A percentile compares a stretch with the other conserved stretches of the same genome.
Evolutionary conservation across 345 rosid genomes (phyloP).

Genomic region (Aquilaria malaccensis): DNA sequence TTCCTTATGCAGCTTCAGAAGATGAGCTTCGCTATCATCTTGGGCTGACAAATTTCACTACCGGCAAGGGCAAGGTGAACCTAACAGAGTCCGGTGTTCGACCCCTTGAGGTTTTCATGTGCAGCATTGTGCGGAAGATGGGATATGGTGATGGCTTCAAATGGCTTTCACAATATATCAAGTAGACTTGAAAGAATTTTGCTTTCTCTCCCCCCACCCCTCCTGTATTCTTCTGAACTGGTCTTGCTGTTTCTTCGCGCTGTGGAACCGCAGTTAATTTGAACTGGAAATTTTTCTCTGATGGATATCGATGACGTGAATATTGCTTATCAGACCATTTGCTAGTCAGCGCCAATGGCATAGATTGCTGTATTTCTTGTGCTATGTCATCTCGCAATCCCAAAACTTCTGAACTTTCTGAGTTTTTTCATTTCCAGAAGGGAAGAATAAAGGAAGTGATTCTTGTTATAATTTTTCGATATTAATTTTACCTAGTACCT

Average conservation of each 20-base stretch:
- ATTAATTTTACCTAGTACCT: too few species aligned
- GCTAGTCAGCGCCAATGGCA: too few species aligned
- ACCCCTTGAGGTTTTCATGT: conserved; percentile 74
- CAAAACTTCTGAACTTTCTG: too few species aligned
- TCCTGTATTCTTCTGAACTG: not conserved
- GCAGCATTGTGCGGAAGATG: conserved; percentile 81
- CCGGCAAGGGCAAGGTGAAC: conserved; percentile 55
- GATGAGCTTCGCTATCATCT: conserved; percentile 49
- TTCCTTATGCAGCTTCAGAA: conserved; percentile 67
- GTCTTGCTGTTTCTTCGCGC: not conserved
- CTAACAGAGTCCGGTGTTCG: conserved; percentile 40
- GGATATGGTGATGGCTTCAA: conserved; percentile 74
- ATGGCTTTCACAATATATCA: conserved; percentile 75
- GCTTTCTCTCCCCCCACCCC: not conserved
- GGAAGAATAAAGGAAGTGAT: too few species aligned
- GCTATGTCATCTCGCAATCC: too few species aligned
- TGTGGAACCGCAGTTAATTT: not conserved
- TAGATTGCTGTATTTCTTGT: too few species aligned
- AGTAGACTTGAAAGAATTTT: conserved; percentile 17
- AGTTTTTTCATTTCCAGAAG: not conserved
- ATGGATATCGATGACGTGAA: too few species aligned
- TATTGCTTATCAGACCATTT: too few species aligned
- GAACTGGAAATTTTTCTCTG: not conserved
- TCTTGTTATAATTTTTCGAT: too few species aligned
- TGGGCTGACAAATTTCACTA: conserved; percentile 67